These are phyloP conservation scores for Trametes gibbosa DNA, from an alignment of 768 basidiomycete genomes.

Conservation along the genomic window DNA sequence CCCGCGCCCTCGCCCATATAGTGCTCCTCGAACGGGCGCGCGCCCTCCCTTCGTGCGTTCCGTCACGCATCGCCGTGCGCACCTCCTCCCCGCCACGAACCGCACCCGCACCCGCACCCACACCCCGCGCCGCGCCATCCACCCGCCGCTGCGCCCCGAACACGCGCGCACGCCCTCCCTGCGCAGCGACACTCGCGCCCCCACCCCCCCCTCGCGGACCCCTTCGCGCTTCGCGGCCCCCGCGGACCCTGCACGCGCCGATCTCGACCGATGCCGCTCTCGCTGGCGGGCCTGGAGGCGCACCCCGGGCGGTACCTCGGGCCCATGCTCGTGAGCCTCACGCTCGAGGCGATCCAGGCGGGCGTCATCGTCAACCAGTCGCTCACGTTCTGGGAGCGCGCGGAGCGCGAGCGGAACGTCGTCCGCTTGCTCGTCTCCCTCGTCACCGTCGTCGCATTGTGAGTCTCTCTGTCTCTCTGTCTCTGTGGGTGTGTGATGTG, in stretches of 20 bases:
- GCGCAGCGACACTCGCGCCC: not conserved
- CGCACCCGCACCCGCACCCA: too few species aligned
- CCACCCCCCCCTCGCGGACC: too few species aligned
- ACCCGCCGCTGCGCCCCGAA: not conserved
- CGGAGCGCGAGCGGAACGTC: slow-evolving; percentile 13
- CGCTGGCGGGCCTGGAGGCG: slow-evolving; percentile 12
- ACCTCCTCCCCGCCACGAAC: not conserved
- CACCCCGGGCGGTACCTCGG: slow-evolving; percentile 26
- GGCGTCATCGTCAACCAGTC: slow-evolving; percentile 27
- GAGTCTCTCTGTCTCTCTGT: not conserved
- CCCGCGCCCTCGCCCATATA: slow-evolving; percentile 14
- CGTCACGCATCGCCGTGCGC: slow-evolving; percentile 3
- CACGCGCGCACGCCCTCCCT: not conserved
- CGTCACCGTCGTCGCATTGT: slow-evolving; percentile 25
- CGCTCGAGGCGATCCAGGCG: slow-evolving; percentile 25
- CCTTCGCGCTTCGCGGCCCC: not conserved
- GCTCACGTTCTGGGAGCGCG: slow-evolving; percentile 23
- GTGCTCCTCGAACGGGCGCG: not conserved
- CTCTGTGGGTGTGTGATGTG: not conserved
- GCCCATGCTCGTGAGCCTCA: slow-evolving; percentile 17
- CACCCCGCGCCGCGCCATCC: too few species aligned
- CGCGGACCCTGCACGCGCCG: not conserved
- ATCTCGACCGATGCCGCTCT: slow-evolving; percentile 14
- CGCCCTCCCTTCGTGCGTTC: slow-evolving; percentile 7
- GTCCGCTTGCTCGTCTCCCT: slow-evolving; percentile 25